Evolutionary conservation across 257 asterid genomes (phyloP), one percentile per base, ranked within the genome.

Genomic region (Marsdenia floribunda): DNA sequence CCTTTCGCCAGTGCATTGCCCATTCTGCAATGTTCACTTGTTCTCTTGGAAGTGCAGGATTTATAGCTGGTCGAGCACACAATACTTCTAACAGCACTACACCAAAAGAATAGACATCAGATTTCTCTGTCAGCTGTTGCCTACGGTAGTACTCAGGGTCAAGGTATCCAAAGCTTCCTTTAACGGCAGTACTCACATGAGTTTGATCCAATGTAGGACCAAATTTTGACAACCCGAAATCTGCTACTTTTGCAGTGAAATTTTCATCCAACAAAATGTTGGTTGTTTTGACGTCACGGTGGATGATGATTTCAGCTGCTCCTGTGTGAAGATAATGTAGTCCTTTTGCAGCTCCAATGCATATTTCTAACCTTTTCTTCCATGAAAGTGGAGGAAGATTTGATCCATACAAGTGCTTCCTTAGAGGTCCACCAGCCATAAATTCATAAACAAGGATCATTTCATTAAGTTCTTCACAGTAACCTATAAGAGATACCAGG

Each of bases 291-390:
- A 75, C 79, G 66, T 75, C 79, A 3, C 79, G 79, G 40, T 75
- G 79, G 44, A 75, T 75, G 26, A 75, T 68, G 24, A 59, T 71
- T 10, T 35, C 42, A 3, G 79, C 73, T 18, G 60, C 58, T 12
- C 79, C 79, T 2, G 79, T 67, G 38, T 75, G 79, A 38, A 75
- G 79, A 68, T 75, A 75, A 75, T 75, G 79, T 3, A 75, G 68
- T 37, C 79, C 79, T 65, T 71, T 37, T 29, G 79, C 79, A 29
- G 79, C 72, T 47, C 79, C 79, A 35, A 75, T 75, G 65, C 79
- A 75, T 26, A 75, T 53, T 55, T 75, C 74, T 47, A 75, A 70
- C 77, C 81, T 66, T 55, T 72, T 61, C 42, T 65, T 26, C 81
- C 81, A 78, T 12, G 81, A 64, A 42, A 72, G 77, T 3, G 69